Base-by-base conservation (phyloP, 208 protist genomes). In the Sergeia podlipaevii region DNA sequence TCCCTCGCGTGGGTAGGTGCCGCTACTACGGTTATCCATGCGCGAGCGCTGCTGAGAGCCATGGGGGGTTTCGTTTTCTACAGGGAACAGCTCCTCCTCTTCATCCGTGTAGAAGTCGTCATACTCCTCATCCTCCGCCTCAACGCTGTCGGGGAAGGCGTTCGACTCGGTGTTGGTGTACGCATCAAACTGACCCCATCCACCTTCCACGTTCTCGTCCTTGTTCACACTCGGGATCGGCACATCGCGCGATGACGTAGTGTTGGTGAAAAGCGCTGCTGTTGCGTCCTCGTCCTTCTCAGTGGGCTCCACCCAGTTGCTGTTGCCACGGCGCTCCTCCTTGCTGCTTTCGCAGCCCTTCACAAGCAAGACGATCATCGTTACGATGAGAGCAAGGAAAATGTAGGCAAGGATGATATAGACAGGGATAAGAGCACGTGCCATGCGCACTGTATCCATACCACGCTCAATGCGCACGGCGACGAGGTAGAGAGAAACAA, bases 401-500 rank as follows among this genome's bases (percentile, higher is more conserved):
- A 91, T 72, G 65, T 90, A 95, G 18, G 32, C 55, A 18, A 91
- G 73, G 1, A 59, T 64, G 20, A 81, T 29, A 59, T 85, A 95
- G n/a, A 95, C 77, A 0, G 88, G 88, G 26, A 90, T 83, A 24
- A 95, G 71, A 15, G 78, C 74, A 50, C 43, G 34, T 0, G 51
- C 42, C 52, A 92, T 65, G 30, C 54, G 60, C 0, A 75, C 62
- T 51, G 47, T 55, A 8, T 56, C 26, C 28, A 57, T 69, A 3
- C 82, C 88, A 8, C 66, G 77, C 50, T 80, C 64, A 23, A 95
- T 76, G 34, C 77, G 79, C 17, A 83, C 84, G 17, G 74, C 81
- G 38, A 85, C 72, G 59, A 95, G 83, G 68, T 91, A 95, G 5
- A 95, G 67, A 18, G 83, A 87, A 27, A 76, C 54, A 28, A 95